Conservation (phyloP, 1,139 yeast species). For the Saccharomyces hybrid region DNA sequence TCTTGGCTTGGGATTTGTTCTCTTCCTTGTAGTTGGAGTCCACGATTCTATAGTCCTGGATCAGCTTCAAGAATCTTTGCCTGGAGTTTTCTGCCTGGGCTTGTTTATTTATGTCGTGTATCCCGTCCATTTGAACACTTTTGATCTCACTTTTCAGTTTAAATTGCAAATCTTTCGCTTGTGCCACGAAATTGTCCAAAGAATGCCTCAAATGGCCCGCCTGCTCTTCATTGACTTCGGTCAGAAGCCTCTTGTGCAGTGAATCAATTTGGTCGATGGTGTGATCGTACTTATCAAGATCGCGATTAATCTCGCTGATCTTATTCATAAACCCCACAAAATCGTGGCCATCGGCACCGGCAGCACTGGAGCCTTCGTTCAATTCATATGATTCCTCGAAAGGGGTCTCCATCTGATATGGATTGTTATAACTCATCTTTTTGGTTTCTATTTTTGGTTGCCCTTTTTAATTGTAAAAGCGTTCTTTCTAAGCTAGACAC, state of each 20-base stretch:
- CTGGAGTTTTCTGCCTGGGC: slow-evolving; percentile 88
- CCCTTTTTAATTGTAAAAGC: background rate
- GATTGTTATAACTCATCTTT: slow-evolving; percentile 15
- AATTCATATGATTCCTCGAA: slow-evolving; percentile 15
- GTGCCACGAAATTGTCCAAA: slow-evolving; percentile 68
- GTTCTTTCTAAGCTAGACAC: background rate
- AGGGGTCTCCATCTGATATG: slow-evolving; percentile 13
- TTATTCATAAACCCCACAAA: slow-evolving; percentile 76
- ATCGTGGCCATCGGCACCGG: slow-evolving; percentile 36
- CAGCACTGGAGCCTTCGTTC: slow-evolving; percentile 4
- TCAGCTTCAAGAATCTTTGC: slow-evolving; percentile 74
- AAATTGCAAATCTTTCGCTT: slow-evolving; percentile 71
- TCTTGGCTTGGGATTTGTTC: slow-evolving; percentile 80
- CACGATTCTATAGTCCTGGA: slow-evolving; percentile 77
- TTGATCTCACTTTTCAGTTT: slow-evolving; percentile 71
- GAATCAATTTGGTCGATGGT: slow-evolving; percentile 71
- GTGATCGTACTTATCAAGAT: slow-evolving; percentile 71
- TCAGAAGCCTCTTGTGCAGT: slow-evolving; percentile 74
- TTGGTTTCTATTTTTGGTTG: background rate
- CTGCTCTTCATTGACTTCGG: slow-evolving; percentile 78
- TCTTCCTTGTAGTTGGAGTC: slow-evolving; percentile 84
- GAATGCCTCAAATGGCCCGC: slow-evolving; percentile 65
- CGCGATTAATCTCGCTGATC: slow-evolving; percentile 72
- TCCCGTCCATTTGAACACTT: slow-evolving; percentile 63
- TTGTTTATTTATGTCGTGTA: slow-evolving; percentile 68